These are phyloP conservation scores for Trichoderma asperelloides DNA, from an alignment of 495 filamentous ascomycete genomes.

Conservation along the genomic window DNA sequence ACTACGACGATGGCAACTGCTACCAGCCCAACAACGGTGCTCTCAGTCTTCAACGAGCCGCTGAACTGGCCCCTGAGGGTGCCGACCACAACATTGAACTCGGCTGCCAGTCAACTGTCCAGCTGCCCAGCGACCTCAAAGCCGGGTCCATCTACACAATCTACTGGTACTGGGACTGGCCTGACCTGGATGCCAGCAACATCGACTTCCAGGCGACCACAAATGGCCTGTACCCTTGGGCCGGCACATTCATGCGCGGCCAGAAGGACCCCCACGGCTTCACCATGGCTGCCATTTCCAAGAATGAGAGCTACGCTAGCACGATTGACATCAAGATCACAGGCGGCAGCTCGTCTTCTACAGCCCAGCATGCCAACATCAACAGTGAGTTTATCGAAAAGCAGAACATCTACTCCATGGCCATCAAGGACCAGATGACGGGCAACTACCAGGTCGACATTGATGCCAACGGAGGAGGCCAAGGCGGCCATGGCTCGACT, in stretches of 20 bases:
- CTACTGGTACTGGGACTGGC: slow-evolving; percentile 95
- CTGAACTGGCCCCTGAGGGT: slow-evolving; percentile 20
- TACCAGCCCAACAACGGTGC: slow-evolving; percentile 51
- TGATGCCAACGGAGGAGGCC: neutral
- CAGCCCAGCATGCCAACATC: neutral
- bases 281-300: slow-evolving; percentile 4
- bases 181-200: slow-evolving; percentile 26
- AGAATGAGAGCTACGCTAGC: slow-evolving; percentile 8
- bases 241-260: neutral
- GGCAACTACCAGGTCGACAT: slow-evolving; percentile 5
- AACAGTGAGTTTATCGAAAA: neutral
- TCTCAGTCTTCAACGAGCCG: slow-evolving; percentile 47
- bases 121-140: slow-evolving; percentile 49
- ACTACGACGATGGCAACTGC: slow-evolving; percentile 80
- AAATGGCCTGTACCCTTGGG: slow-evolving; percentile 8
- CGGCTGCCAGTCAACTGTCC: slow-evolving; percentile 70
- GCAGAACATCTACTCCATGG: slow-evolving; percentile 6
- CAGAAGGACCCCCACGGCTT: neutral
- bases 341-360: neutral
- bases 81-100: slow-evolving; percentile 30
- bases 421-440: neutral
- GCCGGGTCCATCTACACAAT: slow-evolving; percentile 54
- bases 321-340: slow-evolving; percentile 10
- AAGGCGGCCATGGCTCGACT: neutral
- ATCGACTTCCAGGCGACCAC: slow-evolving; percentile 6